Conservation (phyloP, 106 monocot species). For the Vanilla planifolia region DNA sequence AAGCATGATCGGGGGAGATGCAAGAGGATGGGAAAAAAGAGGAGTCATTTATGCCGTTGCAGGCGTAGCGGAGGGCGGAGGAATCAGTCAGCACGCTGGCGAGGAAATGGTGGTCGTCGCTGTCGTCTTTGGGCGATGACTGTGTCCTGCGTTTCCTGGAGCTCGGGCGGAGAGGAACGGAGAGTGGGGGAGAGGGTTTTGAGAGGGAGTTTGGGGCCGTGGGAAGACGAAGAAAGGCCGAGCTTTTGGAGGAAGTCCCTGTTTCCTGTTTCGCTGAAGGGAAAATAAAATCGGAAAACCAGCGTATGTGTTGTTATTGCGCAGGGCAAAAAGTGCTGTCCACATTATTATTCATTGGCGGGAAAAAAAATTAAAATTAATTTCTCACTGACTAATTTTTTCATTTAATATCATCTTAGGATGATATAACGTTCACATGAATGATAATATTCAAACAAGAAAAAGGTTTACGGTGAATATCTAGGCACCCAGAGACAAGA, state of each 20-base stretch:
- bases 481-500: too few relatives aligned
- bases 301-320: too few relatives aligned
- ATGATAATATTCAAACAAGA: too few relatives aligned
- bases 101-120: neutral
- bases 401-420: too few relatives aligned
- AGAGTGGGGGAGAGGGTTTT: conserved; percentile 5
- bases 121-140: neutral
- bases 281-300: too few relatives aligned
- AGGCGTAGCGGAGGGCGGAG: conserved; percentile 26
- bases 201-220: neutral
- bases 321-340: too few relatives aligned
- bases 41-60: neutral
- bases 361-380: too few relatives aligned
- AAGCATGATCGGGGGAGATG: neutral
- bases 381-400: too few relatives aligned
- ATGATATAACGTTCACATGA: too few relatives aligned
- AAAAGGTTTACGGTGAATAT: too few relatives aligned
- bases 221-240: conserved; percentile 13
- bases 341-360: too few relatives aligned
- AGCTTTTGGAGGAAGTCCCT: conserved; percentile 28
- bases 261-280: too few relatives aligned
- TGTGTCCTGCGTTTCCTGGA: conserved; percentile 8
- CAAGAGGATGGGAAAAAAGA: neutral
- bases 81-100: conserved; percentile 2
- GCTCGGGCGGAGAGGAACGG: conserved; percentile 19